Base-by-base conservation (phyloP, 257 asterid genomes). In the Cinchona pubescens region DNA sequence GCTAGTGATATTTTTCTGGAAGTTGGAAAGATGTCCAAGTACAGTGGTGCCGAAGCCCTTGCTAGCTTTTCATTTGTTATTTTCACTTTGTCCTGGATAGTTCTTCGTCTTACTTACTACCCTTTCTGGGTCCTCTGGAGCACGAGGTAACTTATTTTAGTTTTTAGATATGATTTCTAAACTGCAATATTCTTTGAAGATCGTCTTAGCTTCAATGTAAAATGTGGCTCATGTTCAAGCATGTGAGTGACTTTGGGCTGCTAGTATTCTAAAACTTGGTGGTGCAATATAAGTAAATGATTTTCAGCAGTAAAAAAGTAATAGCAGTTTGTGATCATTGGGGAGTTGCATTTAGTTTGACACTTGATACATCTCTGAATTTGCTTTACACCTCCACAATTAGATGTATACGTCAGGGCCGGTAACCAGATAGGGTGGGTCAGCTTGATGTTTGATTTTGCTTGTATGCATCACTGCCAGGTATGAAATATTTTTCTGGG, bases 91-190 rank as follows among this genome's bases (percentile, higher is more conserved):
- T 82, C 92, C 15, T 94, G 90, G 89, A 40, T 88, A 79, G 45
- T 88, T 55, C 97, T 91, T 84, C 98, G 98, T 65, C 92, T 94
- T 78, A 79, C 86, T 77, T 91, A 85, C 86, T 94, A 80, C 83
- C 98, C 98, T 0, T 89, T 94, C 78, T 94, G 97, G 97, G 66
- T 94, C 75, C 90, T 94, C 3, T 82, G 97, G 96, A 94, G 97
- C 87, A 94, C 98, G 61, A 91, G 98, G 98, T 92, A 45, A 56
- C 79, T 19, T 78, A 49, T 2, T 75, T 37, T 40, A 0, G 27
- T 7, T 16, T 42, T 40, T 40, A 1, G 27, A 35, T 49, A 58
- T 2, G 18, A 10, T 18, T 15, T 40, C 55, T 34, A 32, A 7
- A 55, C 71, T 18, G 29, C 27, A 5, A 35, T 30, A 30, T 51